Percentiles rank a stretch among this genome's conserved stretches.
These are phyloP conservation scores for Brasilioporus rufonigricans DNA, from an alignment of 768 basidiomycete species.

Conservation along the genomic window DNA sequence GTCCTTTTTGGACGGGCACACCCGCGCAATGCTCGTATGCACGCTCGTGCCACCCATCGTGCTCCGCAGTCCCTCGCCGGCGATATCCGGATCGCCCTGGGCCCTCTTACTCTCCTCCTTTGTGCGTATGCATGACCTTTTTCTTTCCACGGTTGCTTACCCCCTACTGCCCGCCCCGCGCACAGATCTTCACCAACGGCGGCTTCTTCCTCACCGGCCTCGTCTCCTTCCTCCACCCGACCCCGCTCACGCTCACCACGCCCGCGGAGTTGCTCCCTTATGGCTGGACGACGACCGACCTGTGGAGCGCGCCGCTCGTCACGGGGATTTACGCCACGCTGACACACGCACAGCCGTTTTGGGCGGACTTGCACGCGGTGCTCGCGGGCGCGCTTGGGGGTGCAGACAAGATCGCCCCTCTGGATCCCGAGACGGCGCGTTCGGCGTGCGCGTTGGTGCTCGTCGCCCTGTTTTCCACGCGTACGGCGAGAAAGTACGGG, in stretches of 20 bases:
- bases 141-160: no score
- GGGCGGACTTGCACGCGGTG: slow-evolving; percentile 56
- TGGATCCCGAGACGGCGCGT: slow-evolving; percentile 65
- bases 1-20: slow-evolving; percentile 72
- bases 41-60: slow-evolving; percentile 73
- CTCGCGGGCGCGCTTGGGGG: slow-evolving; percentile 46
- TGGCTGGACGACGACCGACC: slow-evolving; percentile 83
- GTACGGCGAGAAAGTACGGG: slow-evolving; percentile 66
- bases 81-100: slow-evolving; percentile 68
- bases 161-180: background rate
- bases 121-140: slow-evolving; percentile 40
- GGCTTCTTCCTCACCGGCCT: slow-evolving; percentile 80
- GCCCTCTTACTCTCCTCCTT: slow-evolving; percentile 71
- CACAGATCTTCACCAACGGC: slow-evolving; percentile 67
- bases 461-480: slow-evolving; percentile 54
- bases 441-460: slow-evolving; percentile 71
- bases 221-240: slow-evolving; percentile 73
- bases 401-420: slow-evolving; percentile 36
- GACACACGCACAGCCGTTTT: slow-evolving; percentile 86
- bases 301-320: slow-evolving; percentile 81
- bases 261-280: slow-evolving; percentile 78
- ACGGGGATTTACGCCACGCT: slow-evolving; percentile 79
- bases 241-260: slow-evolving; percentile 63
- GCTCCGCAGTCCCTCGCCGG: slow-evolving; percentile 45
- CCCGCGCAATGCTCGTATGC: slow-evolving; percentile 77